phyloP scores from a whole-genome alignment of 148 eudicot genomes.

The Vaccinium vitisidaea region DNA sequence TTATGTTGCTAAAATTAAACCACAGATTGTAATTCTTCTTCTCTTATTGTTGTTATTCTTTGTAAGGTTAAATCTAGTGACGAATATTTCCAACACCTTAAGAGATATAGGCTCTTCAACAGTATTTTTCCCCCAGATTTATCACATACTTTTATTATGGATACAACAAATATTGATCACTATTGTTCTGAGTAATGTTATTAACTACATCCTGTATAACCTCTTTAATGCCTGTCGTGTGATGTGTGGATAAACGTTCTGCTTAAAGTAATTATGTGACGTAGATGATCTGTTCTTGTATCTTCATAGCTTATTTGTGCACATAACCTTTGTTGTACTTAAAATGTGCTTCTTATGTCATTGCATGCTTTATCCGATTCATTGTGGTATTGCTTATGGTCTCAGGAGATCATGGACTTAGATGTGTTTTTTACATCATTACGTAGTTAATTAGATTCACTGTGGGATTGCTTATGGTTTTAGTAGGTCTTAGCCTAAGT shows the following conservation, averaged over 20 bases:
- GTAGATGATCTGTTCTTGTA: background rate
- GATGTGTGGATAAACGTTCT: background rate
- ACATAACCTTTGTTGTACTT: background rate
- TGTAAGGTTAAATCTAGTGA: background rate
- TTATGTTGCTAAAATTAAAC: background rate
- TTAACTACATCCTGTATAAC: background rate
- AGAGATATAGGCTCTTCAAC: background rate
- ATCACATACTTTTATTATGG: background rate
- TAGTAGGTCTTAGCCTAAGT: background rate
- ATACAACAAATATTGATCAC: background rate
- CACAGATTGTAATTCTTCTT: background rate
- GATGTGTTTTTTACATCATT: background rate
- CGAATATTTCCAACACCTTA: background rate
- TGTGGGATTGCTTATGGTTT: background rate
- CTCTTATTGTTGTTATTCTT: background rate
- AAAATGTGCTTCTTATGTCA: background rate
- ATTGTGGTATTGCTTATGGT: background rate
- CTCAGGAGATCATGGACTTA: background rate
- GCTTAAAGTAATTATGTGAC: background rate
- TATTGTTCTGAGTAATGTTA: background rate
- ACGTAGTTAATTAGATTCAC: background rate
- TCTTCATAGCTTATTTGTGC: background rate
- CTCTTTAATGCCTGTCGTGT: background rate
- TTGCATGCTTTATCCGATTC: background rate
- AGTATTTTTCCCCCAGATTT: background rate